These are phyloP conservation scores for Nidula microcarpa DNA, from an alignment of 768 basidiomycete genomes.

Conservation along the genomic window DNA sequence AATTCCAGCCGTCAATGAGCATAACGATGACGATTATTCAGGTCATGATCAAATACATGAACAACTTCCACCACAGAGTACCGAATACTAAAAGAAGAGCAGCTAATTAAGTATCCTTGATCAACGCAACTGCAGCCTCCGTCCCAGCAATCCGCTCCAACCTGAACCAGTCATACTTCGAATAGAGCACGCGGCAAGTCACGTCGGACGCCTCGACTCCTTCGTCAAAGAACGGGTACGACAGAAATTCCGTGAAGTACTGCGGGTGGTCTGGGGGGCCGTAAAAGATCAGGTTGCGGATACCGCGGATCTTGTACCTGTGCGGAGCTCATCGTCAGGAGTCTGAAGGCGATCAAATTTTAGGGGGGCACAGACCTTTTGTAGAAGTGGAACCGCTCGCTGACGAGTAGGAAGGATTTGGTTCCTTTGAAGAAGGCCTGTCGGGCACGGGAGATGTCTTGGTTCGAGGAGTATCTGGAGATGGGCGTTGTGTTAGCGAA, in stretches of 20 bases:
- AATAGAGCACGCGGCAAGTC: slow-evolving; percentile 77
- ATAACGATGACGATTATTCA: no score
- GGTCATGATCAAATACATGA: no score
- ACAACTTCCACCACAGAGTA: no score
- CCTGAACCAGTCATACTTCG: slow-evolving; percentile 84
- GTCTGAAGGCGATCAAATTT: neutral
- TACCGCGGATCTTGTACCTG: slow-evolving; percentile 91
- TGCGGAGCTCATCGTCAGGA: no score
- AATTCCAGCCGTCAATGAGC: no score
- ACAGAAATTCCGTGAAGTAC: slow-evolving; percentile 88
- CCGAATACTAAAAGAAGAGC: neutral
- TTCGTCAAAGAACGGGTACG: slow-evolving; percentile 87
- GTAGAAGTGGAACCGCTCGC: slow-evolving; percentile 99
- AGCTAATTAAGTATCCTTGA: slow-evolving; percentile 22
- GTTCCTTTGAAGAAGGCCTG: slow-evolving; percentile 89
- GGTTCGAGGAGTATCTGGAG: slow-evolving; percentile 66
- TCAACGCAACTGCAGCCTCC: slow-evolving; percentile 37
- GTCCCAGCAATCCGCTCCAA: slow-evolving; percentile 82
- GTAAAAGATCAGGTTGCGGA: slow-evolving; percentile 92
- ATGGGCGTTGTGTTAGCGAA: no score
- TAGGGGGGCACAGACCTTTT: slow-evolving; percentile 49
- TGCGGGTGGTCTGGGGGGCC: slow-evolving; percentile 86
- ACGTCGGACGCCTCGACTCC: slow-evolving; percentile 87
- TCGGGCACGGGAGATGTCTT: slow-evolving; percentile 91
- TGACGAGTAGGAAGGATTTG: slow-evolving; percentile 84